Evolutionary conservation across 352 stramenopile species (phyloP).

Genomic region (Aphanomyces euteiches): DNA sequence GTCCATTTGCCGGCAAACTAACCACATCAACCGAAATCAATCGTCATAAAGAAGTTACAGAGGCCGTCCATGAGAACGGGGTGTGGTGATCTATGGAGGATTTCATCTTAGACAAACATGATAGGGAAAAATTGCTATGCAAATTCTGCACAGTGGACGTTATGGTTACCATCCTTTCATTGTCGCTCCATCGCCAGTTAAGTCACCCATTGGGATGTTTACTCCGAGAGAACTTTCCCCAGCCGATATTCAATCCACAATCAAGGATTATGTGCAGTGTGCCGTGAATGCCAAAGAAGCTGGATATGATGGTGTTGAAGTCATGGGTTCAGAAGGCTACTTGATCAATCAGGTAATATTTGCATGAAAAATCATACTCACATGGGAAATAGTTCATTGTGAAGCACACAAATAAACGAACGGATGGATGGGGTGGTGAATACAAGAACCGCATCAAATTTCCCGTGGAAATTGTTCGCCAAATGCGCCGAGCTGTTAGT

Average conservation of each 20-base stretch:
- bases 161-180: constrained; percentile 96
- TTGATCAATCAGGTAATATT: constrained; percentile 90
- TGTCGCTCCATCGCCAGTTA: constrained; percentile 89
- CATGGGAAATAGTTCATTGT: constrained; percentile 81
- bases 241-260: constrained; percentile 84
- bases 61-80: constrained; percentile 87
- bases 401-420: constrained; percentile 91
- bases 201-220: constrained; percentile 93
- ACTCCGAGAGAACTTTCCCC: constrained; percentile 79
- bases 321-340: constrained; percentile 98
- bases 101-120: constrained; percentile 28
- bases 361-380: background rate
- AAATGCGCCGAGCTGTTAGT: constrained; percentile 84
- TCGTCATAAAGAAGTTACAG: constrained; percentile 90
- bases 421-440: constrained; percentile 91
- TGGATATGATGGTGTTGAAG: constrained; percentile 97
- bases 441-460: constrained; percentile 95
- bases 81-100: background rate
- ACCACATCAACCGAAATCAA: constrained; percentile 86
- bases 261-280: constrained; percentile 91
- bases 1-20: constrained; percentile 92
- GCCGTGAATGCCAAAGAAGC: constrained; percentile 79
- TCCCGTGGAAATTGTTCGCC: constrained; percentile 91
- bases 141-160: constrained; percentile 92
- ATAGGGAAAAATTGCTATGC: constrained; percentile 88